Base-by-base conservation (phyloP, 2,329 filamentous ascomycete species). In the Claviceps sorghi region DNA sequence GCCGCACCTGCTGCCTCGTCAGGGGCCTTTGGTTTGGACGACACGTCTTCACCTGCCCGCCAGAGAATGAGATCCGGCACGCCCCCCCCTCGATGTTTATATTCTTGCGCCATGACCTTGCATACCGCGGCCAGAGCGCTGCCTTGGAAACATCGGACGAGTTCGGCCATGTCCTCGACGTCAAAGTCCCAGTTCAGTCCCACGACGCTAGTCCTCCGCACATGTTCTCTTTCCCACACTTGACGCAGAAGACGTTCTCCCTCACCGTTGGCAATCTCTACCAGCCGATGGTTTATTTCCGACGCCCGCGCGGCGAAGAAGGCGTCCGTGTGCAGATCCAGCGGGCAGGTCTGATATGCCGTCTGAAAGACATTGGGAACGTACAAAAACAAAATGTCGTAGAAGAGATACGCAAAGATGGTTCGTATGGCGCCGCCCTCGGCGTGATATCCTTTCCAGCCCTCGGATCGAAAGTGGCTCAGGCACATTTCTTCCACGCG, bases 301-400 rank as follows among this genome's bases (percentile, higher is more conserved):
- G 84, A 88, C 38, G 85, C 81, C n/a, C 93, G 79, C 1, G 83
- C 81, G 0, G 87, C 79, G 63, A 88, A 97, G 70, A 98, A 98
- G 2, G 86, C 83, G 64, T 98, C 93, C 0, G 90, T 95, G 64
- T 94, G 86, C 6, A 98, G 72, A 65, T 98, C 93, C 3, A 98
- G 72, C 1, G 93, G 93, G 62, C 88, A 95, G 0, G 88, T 95
- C 67, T 98, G 93, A 64, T 88, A 98, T 1, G 85, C 80, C 6
- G 93, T 98, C 65, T 97, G 91, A 67, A 98, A 98, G 52, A 98
- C 91, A 60, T 97, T 95, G 29, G 93, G 91, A 5, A 97, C 79
- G 66, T 95, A 95, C 29, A 88, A 75, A 68, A 97, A 97, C 7
- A 98, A 72, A 26, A 97, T 79, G 66, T 98, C 91, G 71, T 84